These are phyloP conservation scores for Pseudogymnoascus sp. DNA, from an alignment of 2,329 filamentous ascomycete genomes.

Conservation along the genomic window DNA sequence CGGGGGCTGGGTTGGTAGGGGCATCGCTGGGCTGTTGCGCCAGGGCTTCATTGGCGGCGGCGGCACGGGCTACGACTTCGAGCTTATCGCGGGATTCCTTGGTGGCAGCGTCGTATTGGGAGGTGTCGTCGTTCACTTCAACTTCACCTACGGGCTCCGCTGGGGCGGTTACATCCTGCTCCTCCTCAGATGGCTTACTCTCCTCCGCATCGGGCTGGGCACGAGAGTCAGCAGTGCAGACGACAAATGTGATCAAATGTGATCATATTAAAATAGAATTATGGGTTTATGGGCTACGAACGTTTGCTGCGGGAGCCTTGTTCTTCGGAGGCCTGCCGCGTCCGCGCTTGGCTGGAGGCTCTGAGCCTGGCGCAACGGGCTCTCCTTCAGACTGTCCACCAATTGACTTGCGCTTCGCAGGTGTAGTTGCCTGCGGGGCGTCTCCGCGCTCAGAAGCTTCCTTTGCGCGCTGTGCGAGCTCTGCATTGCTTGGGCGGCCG, in stretches of 20 bases:
- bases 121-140: neutral
- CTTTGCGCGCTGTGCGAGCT: slow-evolving; percentile 10
- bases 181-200: neutral
- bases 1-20: neutral
- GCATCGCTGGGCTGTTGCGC: neutral
- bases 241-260: neutral
- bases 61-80: neutral
- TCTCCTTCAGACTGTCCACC: neutral
- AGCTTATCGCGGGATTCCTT: neutral
- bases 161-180: neutral
- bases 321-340: slow-evolving; percentile 7
- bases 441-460: slow-evolving; percentile 4
- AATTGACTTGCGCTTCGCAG: neutral
- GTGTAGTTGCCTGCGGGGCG: neutral
- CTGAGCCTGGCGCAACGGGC: neutral
- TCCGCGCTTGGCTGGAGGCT: slow-evolving; percentile 6
- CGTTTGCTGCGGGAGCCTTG: neutral
- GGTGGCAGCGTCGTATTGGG: neutral
- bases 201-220: neutral
- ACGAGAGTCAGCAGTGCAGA: neutral
- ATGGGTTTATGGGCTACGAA: slow-evolving; percentile 7
- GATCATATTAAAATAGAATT: neutral
- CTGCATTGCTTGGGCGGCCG: slow-evolving; percentile 13
- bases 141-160: neutral
- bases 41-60: neutral